Evolutionary conservation across 2,329 filamentous ascomycete species (phyloP).

Genomic region (Talaromyces sp.): DNA sequence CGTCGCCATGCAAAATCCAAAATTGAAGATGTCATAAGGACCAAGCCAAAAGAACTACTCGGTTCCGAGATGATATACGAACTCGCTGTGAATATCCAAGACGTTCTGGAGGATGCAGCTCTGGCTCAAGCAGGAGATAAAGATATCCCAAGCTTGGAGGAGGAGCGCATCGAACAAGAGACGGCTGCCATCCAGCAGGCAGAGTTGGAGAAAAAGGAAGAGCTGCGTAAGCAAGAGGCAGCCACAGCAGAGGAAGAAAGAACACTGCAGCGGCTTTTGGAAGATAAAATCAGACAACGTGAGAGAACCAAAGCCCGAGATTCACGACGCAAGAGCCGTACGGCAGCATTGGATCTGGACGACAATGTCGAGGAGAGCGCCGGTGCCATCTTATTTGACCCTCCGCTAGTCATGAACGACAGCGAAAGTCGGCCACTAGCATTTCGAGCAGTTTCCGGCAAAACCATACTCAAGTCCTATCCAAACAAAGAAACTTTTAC

Average conservation of each 20-base stretch:
- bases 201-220: conserved; percentile 48
- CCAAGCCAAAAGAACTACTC: conserved; percentile 60
- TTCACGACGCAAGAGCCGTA: conserved; percentile 34
- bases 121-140: conserved; percentile 67
- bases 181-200: conserved; percentile 57
- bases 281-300: conserved; percentile 33
- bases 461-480: conserved; percentile 60
- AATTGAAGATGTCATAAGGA: conserved; percentile 63
- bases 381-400: conserved; percentile 37
- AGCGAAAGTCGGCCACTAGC: conserved; percentile 57
- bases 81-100: conserved; percentile 55
- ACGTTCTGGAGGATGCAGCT: conserved; percentile 80
- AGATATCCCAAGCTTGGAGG: conserved; percentile 77
- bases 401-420: conserved; percentile 52
- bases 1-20: conserved; percentile 66
- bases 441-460: conserved; percentile 68
- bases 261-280: conserved; percentile 31
- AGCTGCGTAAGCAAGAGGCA: conserved; percentile 36
- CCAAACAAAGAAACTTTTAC: conserved; percentile 60
- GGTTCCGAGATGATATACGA: conserved; percentile 63
- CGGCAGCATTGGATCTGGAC: conserved; percentile 24
- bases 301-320: conserved; percentile 33
- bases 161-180: conserved; percentile 80
- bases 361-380: conserved; percentile 30
- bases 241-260: conserved; percentile 37